Conservation (phyloP, 2,329 filamentous ascomycete genomes). For the Aspergillus brunneoviolaceus region DNA sequence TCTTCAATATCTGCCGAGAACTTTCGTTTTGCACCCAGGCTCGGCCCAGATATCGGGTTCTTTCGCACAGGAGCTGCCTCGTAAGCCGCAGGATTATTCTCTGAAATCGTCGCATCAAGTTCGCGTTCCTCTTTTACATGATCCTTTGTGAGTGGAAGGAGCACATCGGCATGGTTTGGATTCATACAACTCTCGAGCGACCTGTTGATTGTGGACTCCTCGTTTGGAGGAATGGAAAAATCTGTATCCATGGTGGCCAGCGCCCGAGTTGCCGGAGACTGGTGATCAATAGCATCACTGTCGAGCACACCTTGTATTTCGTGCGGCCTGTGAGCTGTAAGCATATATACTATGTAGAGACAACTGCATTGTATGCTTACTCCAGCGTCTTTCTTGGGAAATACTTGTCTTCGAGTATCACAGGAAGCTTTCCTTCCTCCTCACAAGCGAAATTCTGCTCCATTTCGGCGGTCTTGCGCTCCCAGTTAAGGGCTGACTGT, state of each 20-base stretch:
- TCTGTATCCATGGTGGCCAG: constrained; percentile 37
- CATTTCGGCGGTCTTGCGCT: constrained; percentile 15
- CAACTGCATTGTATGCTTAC: constrained; percentile 37
- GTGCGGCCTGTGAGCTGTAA: constrained; percentile 28
- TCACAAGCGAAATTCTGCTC: constrained; percentile 23
- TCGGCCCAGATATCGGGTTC: constrained; percentile 28
- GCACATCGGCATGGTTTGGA: constrained; percentile 9
- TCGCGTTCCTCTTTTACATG: constrained; percentile 9
- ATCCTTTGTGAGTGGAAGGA: constrained; percentile 15
- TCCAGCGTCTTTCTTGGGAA: constrained; percentile 58
- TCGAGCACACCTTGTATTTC: constrained; percentile 35
- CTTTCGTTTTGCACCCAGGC: constrained; percentile 58
- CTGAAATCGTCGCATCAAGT: not conserved
- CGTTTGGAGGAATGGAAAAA: not conserved
- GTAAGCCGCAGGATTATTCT: constrained; percentile 1
- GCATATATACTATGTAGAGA: not conserved
- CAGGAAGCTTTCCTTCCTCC: constrained; percentile 50
- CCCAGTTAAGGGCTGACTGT: constrained; percentile 11
- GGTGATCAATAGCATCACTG: constrained; percentile 9
- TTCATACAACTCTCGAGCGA: constrained; percentile 2
- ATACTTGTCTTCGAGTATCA: constrained; percentile 59
- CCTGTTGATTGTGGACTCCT: not conserved
- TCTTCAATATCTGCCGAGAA: constrained; percentile 55
- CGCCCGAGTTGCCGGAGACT: constrained; percentile 25
- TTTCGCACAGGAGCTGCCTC: not conserved